Base-by-base conservation (phyloP, 73 alveolate genomes). In the Breviolum minutum region DNA sequence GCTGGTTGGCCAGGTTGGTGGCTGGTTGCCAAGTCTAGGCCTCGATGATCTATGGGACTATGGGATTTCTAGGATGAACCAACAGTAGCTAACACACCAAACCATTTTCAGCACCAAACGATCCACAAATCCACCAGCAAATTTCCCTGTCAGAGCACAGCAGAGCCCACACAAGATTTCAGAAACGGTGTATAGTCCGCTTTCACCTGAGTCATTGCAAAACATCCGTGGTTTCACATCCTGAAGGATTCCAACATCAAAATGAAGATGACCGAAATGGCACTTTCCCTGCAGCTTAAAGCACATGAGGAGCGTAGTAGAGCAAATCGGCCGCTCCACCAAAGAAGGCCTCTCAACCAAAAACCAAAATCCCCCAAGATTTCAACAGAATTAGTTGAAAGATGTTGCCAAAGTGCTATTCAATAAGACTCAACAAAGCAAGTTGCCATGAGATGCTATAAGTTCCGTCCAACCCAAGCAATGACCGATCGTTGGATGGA, bases 291-390 rank as follows among this genome's bases (percentile, higher is more conserved):
- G n/a, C 77, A 68, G 77, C 77, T 68, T 2, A 68, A 11, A 27
- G 54, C 85, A 29, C 87, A 29, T 79, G 87, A 29, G 62, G 87
- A 19, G 87, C 87, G 87, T 79, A 79, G 87, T 79, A 79, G 29
- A 79, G 87, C 87, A 79, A 63, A 30, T 79, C 87, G 0, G 87
- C 87, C 20, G 87, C 87, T 19, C 87, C 87, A 12, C 87, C 87
- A 5, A 79, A 79, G 87, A 79, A 79, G 24, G 87, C 87, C 63
- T 79, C 87, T 17, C 13, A 29, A 63, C 54, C 20, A 32, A 24
- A 24, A 68, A 3, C 54, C 0, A 40, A 40, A 40, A 40, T 40
- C 54, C 54, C 54, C 54, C 54, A 40, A 40, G 5, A 40, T 40
- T 40, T 40, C 5, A 40, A 40, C 54, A 3, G 54, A 40, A 40